phyloP scores from a whole-genome alignment of 1,139 yeast species.

The Yamadazyma siamensis region DNA sequence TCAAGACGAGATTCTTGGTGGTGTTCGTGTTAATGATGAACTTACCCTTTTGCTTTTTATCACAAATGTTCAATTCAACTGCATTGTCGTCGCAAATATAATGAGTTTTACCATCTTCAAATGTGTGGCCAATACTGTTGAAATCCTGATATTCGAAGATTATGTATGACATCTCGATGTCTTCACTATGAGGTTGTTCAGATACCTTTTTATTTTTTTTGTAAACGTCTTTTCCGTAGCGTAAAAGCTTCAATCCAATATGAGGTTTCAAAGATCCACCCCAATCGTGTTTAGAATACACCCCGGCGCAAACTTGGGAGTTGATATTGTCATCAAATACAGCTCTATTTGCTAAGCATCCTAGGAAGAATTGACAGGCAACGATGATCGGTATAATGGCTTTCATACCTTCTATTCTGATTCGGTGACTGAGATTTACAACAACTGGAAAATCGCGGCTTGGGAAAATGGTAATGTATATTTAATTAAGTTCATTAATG shows the following conservation, averaged over 20 bases:
- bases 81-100: slow-evolving; percentile 78
- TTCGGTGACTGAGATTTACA: too few species aligned
- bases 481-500: slow-evolving; percentile 38
- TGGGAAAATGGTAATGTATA: too few species aligned
- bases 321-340: slow-evolving; percentile 39
- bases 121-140: slow-evolving; percentile 56
- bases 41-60: slow-evolving; percentile 50
- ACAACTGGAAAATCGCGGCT: too few species aligned
- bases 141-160: slow-evolving; percentile 84
- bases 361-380: slow-evolving; percentile 4
- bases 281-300: slow-evolving; percentile 87
- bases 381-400: slow-evolving; percentile 4
- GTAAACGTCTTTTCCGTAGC: slow-evolving; percentile 31
- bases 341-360: slow-evolving; percentile 43
- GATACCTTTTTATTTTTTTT: slow-evolving; percentile 19
- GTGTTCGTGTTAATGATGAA: slow-evolving; percentile 51
- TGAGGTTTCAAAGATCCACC: slow-evolving; percentile 71
- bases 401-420: too few species aligned
- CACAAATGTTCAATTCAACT: slow-evolving; percentile 55
- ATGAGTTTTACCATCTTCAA: slow-evolving; percentile 32
- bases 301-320: slow-evolving; percentile 81
- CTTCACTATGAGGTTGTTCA: slow-evolving; percentile 21
- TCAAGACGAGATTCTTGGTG: slow-evolving; percentile 53
- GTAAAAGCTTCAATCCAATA: slow-evolving; percentile 47
- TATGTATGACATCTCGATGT: slow-evolving; percentile 57